Percentiles rank a stretch among this genome's conserved stretches.
Conservation (phyloP, 2,329 filamentous ascomycete species). For the Mollisia scopiformis region DNA sequence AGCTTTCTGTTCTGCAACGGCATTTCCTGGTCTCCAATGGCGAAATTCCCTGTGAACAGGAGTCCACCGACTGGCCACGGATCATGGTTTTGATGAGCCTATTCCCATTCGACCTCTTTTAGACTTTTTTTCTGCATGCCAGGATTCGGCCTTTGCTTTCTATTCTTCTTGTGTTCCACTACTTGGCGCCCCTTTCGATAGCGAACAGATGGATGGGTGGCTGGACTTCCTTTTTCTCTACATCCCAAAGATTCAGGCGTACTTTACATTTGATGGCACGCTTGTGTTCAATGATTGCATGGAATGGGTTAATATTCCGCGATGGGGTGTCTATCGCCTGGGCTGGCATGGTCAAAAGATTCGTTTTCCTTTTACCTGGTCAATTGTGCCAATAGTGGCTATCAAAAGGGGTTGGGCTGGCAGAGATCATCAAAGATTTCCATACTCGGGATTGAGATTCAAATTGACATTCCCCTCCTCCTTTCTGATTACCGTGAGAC, state of each 20-base stretch:
- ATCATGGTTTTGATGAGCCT: conserved; percentile 27
- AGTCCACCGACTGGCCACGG: conserved; percentile 27
- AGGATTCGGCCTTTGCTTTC: conserved; percentile 36
- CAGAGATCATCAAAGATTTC: conserved; percentile 38
- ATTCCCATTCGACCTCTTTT: conserved; percentile 33
- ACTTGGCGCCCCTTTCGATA: conserved; percentile 32
- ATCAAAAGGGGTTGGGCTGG: conserved; percentile 36
- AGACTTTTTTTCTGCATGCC: conserved; percentile 38
- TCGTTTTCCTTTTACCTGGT: conserved; percentile 34
- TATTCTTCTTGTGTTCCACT: conserved; percentile 37
- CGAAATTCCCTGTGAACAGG: conserved; percentile 23
- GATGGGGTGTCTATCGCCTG: conserved; percentile 32
- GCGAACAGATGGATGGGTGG: conserved; percentile 34
- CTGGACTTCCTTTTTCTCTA: conserved; percentile 37
- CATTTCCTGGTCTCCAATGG: conserved; percentile 27
- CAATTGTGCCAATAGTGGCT: conserved; percentile 33
- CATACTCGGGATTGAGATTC: conserved; percentile 30
- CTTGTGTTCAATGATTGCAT: conserved; percentile 38
- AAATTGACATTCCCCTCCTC: conserved; percentile 29
- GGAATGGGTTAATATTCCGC: conserved; percentile 37
- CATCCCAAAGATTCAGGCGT: conserved; percentile 39
- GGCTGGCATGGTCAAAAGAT: conserved; percentile 38
- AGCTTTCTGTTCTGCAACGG: conserved; percentile 29
- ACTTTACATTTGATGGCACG: conserved; percentile 35
- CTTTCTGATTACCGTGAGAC: background rate